Evolutionary conservation across 495 filamentous ascomycete species (phyloP), one percentile per base, ranked within the genome.

Genomic region (Penicillium malachiteum): DNA sequence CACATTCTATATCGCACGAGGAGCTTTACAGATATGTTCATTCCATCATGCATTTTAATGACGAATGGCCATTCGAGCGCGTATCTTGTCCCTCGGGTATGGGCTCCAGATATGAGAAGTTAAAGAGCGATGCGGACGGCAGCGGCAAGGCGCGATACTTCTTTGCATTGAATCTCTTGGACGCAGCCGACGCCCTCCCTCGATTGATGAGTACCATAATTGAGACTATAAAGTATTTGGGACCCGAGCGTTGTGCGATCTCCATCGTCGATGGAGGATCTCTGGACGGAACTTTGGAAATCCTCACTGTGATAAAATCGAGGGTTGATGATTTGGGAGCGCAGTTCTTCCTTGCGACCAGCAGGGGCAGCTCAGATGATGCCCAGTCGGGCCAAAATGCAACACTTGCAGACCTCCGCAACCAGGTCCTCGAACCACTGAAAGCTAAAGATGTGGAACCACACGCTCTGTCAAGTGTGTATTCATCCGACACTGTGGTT

Each of bases 181-280:
- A 81, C 61, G 69, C 67, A 40, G 47, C 70, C 5, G 35, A 45
- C 18, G 42, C 81, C 14, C 71, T 81, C 21, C 75, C 78, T n/a
- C 71, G 73, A 13, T 62, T 82, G 10, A 66, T 83, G 50, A 67
- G 72, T 17, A 70, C 68, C 32, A 62, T 78, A 37, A 51, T 83
- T 18, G 69, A 79, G 50, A 62, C 71, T 13, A 76, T 81, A 13
- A 69, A 68, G 3, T 78, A 77, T 55, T 68, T 82, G 8, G 76
- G 78, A 3, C 76, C 78, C 3, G 31, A 64, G 30, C 60, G 70
- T 62, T 82, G 79, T 58, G 77, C 70, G 16, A 59, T 81, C 7
- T 81, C 79, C 5, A 71, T 82, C 47, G 63, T 80, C 38, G 77
- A 80, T 57, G 78, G 78, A 13, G 69, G 75, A 31, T 81, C 78